Conservation (phyloP, 768 basidiomycete species). For the Hygrocybe punicea region DNA sequence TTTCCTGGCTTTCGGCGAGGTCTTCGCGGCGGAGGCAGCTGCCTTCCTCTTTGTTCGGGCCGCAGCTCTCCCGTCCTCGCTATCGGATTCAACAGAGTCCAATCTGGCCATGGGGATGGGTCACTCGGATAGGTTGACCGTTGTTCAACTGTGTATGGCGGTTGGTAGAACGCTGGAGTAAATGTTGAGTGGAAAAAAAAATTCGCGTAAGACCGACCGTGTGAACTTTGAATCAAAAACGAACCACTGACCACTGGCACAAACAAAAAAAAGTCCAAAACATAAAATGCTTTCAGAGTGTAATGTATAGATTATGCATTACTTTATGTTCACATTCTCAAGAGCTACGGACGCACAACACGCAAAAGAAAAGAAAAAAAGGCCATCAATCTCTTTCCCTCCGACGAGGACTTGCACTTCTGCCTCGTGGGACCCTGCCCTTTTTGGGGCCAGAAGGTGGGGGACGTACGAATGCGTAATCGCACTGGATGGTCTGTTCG, state of each 20-base stretch:
- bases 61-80: background rate
- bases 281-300: no score
- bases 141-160: no score
- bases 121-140: background rate
- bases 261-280: no score
- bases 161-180: no score
- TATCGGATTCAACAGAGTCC: background rate
- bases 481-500: constrained; percentile 84
- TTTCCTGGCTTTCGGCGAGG: constrained; percentile 20
- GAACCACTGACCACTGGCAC: no score
- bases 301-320: no score
- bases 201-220: no score
- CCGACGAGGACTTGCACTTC: constrained; percentile 69
- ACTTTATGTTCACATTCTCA: no score
- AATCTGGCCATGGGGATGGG: background rate
- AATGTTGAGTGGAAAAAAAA: background rate
- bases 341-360: background rate
- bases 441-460: constrained; percentile 82
- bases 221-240: background rate
- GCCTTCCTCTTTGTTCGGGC: background rate
- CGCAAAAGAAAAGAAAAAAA: background rate
- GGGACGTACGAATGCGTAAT: constrained; percentile 89
- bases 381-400: constrained; percentile 27
- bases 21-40: background rate
- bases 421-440: constrained; percentile 66